Evolutionary conservation across 1,284 basidiomycete species (phyloP), one percentile per base, ranked within the genome.

Genomic region (Leucoagaricus sp.): DNA sequence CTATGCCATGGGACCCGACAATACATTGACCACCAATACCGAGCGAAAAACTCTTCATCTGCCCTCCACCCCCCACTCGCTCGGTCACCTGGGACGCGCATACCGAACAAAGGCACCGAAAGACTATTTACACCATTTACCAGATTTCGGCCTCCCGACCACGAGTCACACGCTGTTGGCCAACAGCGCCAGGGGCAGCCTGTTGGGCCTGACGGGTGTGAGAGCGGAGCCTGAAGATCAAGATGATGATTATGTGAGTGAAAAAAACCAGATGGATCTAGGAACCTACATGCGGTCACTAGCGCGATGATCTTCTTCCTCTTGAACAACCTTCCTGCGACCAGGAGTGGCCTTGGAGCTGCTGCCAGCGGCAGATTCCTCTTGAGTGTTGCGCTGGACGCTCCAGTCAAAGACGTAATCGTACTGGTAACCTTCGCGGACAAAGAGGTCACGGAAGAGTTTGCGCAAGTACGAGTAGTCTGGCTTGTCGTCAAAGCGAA

Each of bases 321-420:
- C 89, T 66, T 89, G 85, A 36, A 89, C 81, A 31, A 91, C 85
- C 76, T 90, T 91, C 68, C 88, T 81, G 63, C 89, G 78, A 23
- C 82, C 80, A 49, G 80, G 75, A 48, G 77, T 72, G 12, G 79
- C 74, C 73, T 88, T 89, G 67, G 83, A 79, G 65, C 79, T 81
- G 44, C 82, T 77, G 58, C 79, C 79, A 49, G 81, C 80, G 52
- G 75, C 74, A 38, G 76, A 78, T 59, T 91, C 87, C 8, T 90
- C 89, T 56, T 84, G 81, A 34, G 84, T 80, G 60, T 79, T 79
- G 51, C 88, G 82, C 75, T 95, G 93, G 55, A 98, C 93, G 64
- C 90, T 94, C 95, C 95, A 98, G 75, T 98, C 96, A 67, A 98
- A 98, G 69, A 97, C 92, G 68, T 98, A 98, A 72, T 98, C 95